Evolutionary conservation across 2,329 filamentous ascomycete genomes (phyloP).

Genomic region (Colletotrichum tropicicola): DNA sequence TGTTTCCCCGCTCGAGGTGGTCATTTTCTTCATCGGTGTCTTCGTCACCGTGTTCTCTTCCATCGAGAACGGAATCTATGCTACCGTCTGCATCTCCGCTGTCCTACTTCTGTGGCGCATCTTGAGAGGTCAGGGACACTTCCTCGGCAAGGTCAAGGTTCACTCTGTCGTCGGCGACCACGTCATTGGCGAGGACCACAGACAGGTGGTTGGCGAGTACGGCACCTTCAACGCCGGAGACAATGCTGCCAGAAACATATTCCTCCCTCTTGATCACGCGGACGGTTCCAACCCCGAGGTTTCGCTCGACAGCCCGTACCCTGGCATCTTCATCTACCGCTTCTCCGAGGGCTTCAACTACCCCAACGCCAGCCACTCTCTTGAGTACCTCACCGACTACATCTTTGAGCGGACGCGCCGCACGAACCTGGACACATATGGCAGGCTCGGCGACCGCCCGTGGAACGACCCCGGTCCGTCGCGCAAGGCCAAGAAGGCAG

Average conservation of each 20-base stretch:
- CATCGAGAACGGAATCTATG: constrained; percentile 94
- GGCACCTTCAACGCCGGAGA: constrained; percentile 60
- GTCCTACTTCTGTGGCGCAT: constrained; percentile 85
- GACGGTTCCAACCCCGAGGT: constrained; percentile 92
- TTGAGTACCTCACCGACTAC: constrained; percentile 78
- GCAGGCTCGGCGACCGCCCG: constrained; percentile 78
- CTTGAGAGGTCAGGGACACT: constrained; percentile 82
- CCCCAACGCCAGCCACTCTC: constrained; percentile 88
- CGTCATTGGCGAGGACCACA: constrained; percentile 69
- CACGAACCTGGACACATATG: constrained; percentile 75
- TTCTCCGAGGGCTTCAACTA: constrained; percentile 97
- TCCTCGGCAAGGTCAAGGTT: constrained; percentile 84
- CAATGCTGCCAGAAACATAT: constrained; percentile 76
- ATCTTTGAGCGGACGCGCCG: constrained; percentile 79
- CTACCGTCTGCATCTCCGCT: constrained; percentile 80
- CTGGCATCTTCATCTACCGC: constrained; percentile 94
- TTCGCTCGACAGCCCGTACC: constrained; percentile 82
- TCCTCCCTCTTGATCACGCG: constrained; percentile 85
- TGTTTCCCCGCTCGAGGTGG: constrained; percentile 86
- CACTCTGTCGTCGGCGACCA: constrained; percentile 86
- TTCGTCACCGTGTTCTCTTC: constrained; percentile 86
- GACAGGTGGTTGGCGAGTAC: constrained; percentile 58
- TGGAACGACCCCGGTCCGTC: constrained; percentile 93
- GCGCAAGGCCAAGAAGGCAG: constrained; percentile 52
- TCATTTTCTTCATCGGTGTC: constrained; percentile 94